Percentiles rank a stretch among this genome's conserved stretches.
phyloP scores from a whole-genome alignment of 176 grass and related monocot genomes.

The Avena insularis region DNA sequence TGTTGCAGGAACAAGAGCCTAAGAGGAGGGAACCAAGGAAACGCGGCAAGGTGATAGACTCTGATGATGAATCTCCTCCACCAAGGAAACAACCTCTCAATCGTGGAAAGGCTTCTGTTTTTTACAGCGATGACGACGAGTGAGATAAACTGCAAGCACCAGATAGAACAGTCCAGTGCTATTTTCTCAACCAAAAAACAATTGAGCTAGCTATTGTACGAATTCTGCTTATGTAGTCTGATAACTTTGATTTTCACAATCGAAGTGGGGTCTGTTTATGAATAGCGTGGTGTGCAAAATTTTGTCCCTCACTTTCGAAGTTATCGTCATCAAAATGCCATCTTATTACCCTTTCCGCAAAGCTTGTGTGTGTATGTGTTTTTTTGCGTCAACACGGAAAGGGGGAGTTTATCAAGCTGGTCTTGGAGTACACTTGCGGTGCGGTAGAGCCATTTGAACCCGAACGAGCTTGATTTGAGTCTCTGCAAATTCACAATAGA shows the following conservation, averaged over 20 bases:
- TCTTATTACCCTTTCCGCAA: background rate
- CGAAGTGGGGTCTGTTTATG: background rate
- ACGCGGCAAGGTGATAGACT: slow-evolving; percentile 52
- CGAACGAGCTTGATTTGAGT: too few relatives aligned
- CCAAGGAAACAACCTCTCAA: slow-evolving; percentile 48
- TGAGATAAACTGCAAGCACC: slow-evolving; percentile 17
- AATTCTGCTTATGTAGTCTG: background rate
- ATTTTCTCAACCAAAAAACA: background rate
- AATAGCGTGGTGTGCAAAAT: background rate
- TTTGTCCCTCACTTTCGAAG: background rate
- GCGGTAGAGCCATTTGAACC: background rate
- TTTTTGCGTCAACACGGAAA: background rate
- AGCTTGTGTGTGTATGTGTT: background rate
- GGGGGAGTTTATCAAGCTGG: background rate
- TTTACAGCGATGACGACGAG: slow-evolving; percentile 69
- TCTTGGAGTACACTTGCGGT: background rate
- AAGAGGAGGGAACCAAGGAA: slow-evolving; percentile 51
- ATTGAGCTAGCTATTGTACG: background rate
- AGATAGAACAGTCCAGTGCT: background rate
- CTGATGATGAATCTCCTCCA: slow-evolving; percentile 59
- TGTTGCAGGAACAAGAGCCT: slow-evolving; percentile 46
- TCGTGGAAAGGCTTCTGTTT: slow-evolving; percentile 50
- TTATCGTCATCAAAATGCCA: background rate
- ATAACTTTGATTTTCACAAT: background rate
- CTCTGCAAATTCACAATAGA: background rate